Percentiles rank a stretch among this genome's conserved stretches.
phyloP scores from a whole-genome alignment of 1,284 basidiomycete species.

The Ustilago crameri region DNA sequence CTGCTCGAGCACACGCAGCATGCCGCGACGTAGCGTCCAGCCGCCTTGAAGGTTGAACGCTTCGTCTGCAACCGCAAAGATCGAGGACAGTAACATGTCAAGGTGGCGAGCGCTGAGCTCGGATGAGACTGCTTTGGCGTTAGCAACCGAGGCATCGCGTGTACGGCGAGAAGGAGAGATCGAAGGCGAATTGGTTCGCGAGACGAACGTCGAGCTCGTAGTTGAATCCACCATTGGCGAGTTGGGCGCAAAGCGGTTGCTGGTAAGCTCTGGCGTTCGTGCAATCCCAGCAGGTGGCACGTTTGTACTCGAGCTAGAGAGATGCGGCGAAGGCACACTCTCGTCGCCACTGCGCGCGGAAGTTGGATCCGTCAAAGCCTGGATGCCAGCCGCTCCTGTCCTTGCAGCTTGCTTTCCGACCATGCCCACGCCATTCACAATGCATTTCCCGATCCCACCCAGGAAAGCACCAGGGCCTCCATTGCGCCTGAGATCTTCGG shows the following conservation, averaged over 20 bases:
- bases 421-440: conserved; percentile 56
- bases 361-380: conserved; percentile 23
- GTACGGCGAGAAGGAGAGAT: conserved; percentile 28
- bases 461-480: conserved; percentile 36
- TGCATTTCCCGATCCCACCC: conserved; percentile 52
- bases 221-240: conserved; percentile 24
- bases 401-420: conserved; percentile 57
- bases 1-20: conserved; percentile 67
- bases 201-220: conserved; percentile 33
- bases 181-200: conserved; percentile 37
- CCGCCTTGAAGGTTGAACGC: conserved; percentile 67
- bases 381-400: conserved; percentile 26
- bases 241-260: conserved; percentile 2
- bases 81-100: conserved; percentile 64
- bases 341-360: conserved; percentile 1
- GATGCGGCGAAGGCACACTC: conserved; percentile 4
- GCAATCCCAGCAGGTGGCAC: background rate
- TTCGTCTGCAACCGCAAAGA: conserved; percentile 68
- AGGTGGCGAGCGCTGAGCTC: conserved; percentile 56
- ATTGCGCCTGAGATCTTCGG: conserved; percentile 29
- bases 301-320: conserved; percentile 2
- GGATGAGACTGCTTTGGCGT: background rate
- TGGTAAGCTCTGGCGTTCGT: conserved; percentile 8
- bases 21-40: conserved; percentile 67
- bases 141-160: background rate